Conservation (phyloP, 1,284 basidiomycete genomes). For the Ganoderma multipileum region DNA sequence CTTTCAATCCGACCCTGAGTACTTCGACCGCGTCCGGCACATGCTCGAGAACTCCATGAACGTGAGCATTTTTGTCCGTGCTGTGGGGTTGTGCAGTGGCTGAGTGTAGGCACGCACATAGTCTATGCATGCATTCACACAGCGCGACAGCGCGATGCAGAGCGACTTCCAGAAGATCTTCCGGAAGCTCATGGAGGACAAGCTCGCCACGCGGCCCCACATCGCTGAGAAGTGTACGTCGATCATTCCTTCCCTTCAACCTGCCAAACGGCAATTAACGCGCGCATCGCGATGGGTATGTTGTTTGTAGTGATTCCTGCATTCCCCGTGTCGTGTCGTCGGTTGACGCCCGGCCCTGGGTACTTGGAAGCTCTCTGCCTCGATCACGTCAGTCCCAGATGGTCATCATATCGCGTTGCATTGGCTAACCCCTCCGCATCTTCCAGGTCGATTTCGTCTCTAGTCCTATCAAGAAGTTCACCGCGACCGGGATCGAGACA, state of each 20-base stretch:
- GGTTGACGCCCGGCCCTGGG: constrained; percentile 69
- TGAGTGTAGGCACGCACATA: constrained; percentile 29
- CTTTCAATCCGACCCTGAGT: constrained; percentile 52
- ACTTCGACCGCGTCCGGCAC: constrained; percentile 57
- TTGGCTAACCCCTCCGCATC: neutral
- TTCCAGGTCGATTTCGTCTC: constrained; percentile 60
- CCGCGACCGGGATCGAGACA: constrained; percentile 60
- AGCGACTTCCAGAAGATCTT: constrained; percentile 47
- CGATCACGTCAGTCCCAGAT: constrained; percentile 56
- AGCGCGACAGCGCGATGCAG: constrained; percentile 52
- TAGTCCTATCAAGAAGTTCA: constrained; percentile 55
- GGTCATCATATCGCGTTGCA: neutral
- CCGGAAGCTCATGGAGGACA: constrained; percentile 54
- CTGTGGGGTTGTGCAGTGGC: neutral
- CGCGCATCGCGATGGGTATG: neutral
- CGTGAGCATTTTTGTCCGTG: constrained; percentile 47
- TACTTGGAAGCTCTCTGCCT: constrained; percentile 68
- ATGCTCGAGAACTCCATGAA: constrained; percentile 60
- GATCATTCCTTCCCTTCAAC: neutral
- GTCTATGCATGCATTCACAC: constrained; percentile 53
- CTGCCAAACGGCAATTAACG: neutral
- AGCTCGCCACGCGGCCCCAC: constrained; percentile 61
- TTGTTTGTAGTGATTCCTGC: constrained; percentile 56
- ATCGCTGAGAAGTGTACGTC: constrained; percentile 59
- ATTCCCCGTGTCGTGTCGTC: constrained; percentile 62